These are phyloP conservation scores for Lactarius deliciosus DNA, from an alignment of 768 basidiomycete genomes.

Conservation along the genomic window DNA sequence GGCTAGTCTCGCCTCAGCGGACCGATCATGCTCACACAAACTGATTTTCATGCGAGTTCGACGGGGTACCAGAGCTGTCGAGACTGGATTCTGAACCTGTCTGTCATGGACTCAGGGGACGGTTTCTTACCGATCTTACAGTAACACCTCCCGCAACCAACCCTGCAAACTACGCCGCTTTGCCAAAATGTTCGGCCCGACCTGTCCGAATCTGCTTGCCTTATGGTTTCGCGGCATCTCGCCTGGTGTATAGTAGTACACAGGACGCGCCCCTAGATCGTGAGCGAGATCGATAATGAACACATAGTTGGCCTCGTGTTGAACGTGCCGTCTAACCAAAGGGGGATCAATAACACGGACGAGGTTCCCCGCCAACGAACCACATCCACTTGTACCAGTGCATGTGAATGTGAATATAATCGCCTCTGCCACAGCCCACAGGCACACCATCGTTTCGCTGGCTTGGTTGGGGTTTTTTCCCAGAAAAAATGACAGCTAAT, in stretches of 20 bases:
- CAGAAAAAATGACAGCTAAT: background rate
- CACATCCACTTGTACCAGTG: background rate
- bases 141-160: too few relatives aligned
- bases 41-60: background rate
- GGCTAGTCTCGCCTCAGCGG: background rate
- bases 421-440: background rate
- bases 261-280: conserved; percentile 3
- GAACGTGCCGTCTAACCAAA: background rate
- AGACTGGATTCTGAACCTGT: too few relatives aligned
- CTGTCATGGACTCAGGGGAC: too few relatives aligned
- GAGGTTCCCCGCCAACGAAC: background rate
- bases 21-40: background rate
- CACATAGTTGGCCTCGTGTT: background rate
- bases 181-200: too few relatives aligned
- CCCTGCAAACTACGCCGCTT: too few relatives aligned
- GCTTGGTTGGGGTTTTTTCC: too few relatives aligned
- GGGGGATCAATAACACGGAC: background rate
- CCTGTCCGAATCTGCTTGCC: background rate
- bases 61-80: too few relatives aligned
- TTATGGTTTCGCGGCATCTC: background rate
- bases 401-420: background rate
- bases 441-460: background rate
- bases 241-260: background rate
- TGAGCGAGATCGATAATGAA: background rate
- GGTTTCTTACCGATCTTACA: too few relatives aligned